Conservation (phyloP, 2,329 filamentous ascomycete species). For the Malbranchea zuffiana region DNA sequence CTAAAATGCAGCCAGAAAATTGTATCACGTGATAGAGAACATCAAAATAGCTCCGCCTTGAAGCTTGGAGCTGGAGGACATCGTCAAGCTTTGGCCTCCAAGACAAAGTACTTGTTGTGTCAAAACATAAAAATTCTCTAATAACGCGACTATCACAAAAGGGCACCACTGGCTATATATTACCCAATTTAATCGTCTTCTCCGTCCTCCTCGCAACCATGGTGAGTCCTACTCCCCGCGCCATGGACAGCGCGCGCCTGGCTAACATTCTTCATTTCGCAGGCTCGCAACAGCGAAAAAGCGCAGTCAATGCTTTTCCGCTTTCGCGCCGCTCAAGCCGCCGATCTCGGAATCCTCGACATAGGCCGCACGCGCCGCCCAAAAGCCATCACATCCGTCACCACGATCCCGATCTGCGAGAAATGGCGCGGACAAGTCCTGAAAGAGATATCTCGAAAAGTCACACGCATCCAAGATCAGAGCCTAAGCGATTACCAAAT, state of each 20-base stretch:
- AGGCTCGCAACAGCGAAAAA: conserved; percentile 97
- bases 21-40: too few species aligned
- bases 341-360: conserved; percentile 92
- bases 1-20: too few species aligned
- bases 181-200: too few species aligned
- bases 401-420: conserved; percentile 75
- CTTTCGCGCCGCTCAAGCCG: conserved; percentile 94
- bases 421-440: conserved; percentile 98
- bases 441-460: conserved; percentile 93
- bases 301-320: conserved; percentile 99
- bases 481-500: conserved; percentile 94
- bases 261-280: conserved; percentile 5
- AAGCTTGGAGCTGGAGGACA: too few species aligned
- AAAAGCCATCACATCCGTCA: conserved; percentile 78
- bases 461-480: conserved; percentile 86
- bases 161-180: too few species aligned
- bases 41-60: too few species aligned
- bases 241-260: background rate
- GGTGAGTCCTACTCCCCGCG: conserved; percentile 3
- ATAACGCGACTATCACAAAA: too few species aligned
- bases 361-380: conserved; percentile 79
- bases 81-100: too few species aligned
- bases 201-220: conserved; percentile 5
- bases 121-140: too few species aligned
- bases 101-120: too few species aligned